Evolutionary conservation across 2,329 filamentous ascomycete species (phyloP).

Genomic region (Curvularia verruculosa): DNA sequence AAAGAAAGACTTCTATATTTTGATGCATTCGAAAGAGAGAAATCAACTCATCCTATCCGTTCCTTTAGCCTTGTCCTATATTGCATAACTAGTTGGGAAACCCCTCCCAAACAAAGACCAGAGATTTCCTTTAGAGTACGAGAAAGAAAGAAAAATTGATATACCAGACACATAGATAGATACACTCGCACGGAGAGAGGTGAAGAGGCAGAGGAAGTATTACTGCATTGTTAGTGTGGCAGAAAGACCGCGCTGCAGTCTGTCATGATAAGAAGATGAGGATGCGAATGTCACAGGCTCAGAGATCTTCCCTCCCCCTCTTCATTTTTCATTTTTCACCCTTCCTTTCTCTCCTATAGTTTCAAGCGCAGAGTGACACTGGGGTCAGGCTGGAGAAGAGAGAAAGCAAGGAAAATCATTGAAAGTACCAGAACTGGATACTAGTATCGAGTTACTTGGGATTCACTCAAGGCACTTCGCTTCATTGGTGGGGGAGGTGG

Average conservation of each 20-base stretch:
- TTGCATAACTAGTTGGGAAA: neutral
- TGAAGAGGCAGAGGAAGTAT: neutral
- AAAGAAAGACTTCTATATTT: too few species aligned
- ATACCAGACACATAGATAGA: neutral
- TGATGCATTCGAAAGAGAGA: neutral
- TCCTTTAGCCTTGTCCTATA: neutral
- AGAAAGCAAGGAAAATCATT: slow-evolving; percentile 2
- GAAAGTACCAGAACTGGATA: slow-evolving; percentile 7
- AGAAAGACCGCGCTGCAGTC: slow-evolving; percentile 29
- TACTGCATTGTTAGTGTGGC: neutral
- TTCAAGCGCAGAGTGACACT: too few species aligned
- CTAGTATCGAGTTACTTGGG: slow-evolving; percentile 47
- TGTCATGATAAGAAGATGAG: neutral
- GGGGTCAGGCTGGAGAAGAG: slow-evolving; percentile 21
- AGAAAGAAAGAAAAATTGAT: neutral
- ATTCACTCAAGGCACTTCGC: slow-evolving; percentile 57
- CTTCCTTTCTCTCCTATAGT: too few species aligned
- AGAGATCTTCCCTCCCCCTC: neutral
- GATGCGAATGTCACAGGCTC: neutral
- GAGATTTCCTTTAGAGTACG: too few species aligned
- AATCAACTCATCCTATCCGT: neutral
- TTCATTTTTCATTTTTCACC: too few species aligned
- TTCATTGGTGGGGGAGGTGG: slow-evolving; percentile 70
- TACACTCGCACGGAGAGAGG: neutral
- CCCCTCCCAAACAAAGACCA: neutral